Conservation (phyloP, 148 eudicot species). For the Rhododendron ferrugineum region DNA sequence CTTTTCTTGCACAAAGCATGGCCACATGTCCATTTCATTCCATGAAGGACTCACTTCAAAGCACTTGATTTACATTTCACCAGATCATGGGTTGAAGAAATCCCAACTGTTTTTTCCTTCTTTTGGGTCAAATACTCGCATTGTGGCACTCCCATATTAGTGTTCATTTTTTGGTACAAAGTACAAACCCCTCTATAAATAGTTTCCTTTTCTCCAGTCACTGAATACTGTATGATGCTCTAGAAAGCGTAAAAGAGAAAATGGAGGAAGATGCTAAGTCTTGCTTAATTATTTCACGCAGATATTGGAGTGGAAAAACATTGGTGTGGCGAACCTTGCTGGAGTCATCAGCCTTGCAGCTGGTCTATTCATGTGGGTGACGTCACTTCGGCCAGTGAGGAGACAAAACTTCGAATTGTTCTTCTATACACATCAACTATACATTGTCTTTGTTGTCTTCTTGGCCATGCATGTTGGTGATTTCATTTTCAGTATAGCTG, state of each 20-base stretch:
- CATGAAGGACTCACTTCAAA: too few relatives aligned
- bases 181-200: background rate
- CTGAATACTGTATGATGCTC: background rate
- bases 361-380: constrained; percentile 83
- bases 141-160: too few relatives aligned
- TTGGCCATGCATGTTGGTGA: constrained; percentile 78
- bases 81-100: too few relatives aligned
- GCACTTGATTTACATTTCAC: too few relatives aligned
- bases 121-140: too few relatives aligned
- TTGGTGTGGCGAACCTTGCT: constrained; percentile 60
- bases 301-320: constrained; percentile 56
- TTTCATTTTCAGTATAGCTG: constrained; percentile 53
- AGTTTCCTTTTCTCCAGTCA: background rate
- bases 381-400: constrained; percentile 66
- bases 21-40: too few relatives aligned
- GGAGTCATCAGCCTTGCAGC: constrained; percentile 74
- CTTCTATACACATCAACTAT: constrained; percentile 88
- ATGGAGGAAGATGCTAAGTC: background rate
- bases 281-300: constrained; percentile 18
- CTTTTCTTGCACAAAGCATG: too few relatives aligned
- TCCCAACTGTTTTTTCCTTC: too few relatives aligned
- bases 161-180: too few relatives aligned
- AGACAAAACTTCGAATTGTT: constrained; percentile 61
- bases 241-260: background rate
- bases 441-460: constrained; percentile 68